A percentile compares a stretch with the other conserved stretches of the same genome.
phyloP scores from a whole-genome alignment of 2,329 filamentous ascomycete genomes.

The Polytolypa hystricis region DNA sequence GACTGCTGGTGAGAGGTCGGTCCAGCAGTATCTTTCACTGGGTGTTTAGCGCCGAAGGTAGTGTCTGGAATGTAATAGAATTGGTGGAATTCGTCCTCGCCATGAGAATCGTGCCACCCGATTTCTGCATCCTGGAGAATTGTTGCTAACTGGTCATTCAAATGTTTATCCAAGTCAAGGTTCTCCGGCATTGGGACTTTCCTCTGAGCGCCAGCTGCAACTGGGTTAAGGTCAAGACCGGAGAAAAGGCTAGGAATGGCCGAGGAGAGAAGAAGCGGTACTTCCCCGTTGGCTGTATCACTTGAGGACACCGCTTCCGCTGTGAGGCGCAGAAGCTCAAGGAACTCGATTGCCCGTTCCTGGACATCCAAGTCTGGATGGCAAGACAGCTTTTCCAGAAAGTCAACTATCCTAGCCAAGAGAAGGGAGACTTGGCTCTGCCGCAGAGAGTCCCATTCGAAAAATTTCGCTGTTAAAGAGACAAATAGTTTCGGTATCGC shows the following conservation, averaged over 20 bases:
- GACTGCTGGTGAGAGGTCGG: constrained; percentile 15
- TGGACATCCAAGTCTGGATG: constrained; percentile 91
- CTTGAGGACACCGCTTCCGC: constrained; percentile 53
- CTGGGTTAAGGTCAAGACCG: constrained; percentile 83
- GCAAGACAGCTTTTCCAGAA: constrained; percentile 64
- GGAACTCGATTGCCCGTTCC: constrained; percentile 83
- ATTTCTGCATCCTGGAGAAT: constrained; percentile 51
- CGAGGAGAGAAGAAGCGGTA: constrained; percentile 76
- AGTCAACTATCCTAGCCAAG: constrained; percentile 70
- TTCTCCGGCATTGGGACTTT: constrained; percentile 72
- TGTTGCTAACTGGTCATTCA: constrained; percentile 61
- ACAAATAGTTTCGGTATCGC: constrained; percentile 78
- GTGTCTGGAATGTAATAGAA: constrained; percentile 31
- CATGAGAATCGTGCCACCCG: constrained; percentile 34
- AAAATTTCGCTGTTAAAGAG: constrained; percentile 54
- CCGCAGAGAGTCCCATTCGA: constrained; percentile 60
- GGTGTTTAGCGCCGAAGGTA: constrained; percentile 11
- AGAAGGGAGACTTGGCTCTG: constrained; percentile 67
- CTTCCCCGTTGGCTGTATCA: constrained; percentile 36
- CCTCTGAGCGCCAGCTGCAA: constrained; percentile 67
- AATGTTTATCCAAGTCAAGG: constrained; percentile 68
- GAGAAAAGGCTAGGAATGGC: constrained; percentile 80
- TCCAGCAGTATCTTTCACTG: constrained; percentile 14
- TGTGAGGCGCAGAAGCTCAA: constrained; percentile 78
- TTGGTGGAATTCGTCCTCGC: constrained; percentile 32